Conservation (phyloP, 179 eudicot species). For the Beta lomatogona region DNA sequence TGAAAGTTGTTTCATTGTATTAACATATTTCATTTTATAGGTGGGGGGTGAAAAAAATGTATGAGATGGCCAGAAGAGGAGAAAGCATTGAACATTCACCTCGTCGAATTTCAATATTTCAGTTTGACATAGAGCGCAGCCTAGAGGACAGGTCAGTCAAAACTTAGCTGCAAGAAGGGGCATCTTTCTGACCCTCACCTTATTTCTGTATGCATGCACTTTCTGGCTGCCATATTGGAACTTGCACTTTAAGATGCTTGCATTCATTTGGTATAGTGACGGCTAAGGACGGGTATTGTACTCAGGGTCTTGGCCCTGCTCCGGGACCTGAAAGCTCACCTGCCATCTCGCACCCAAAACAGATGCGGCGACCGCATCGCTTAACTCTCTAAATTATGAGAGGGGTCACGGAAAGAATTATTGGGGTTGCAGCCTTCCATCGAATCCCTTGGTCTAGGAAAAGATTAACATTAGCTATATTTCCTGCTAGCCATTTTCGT, state of each 20-base stretch:
- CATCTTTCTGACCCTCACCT: not conserved
- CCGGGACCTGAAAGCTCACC: too few relatives aligned
- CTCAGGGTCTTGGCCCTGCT: too few relatives aligned
- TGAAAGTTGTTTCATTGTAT: not conserved
- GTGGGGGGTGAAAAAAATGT: slow-evolving; percentile 94
- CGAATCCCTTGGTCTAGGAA: too few relatives aligned
- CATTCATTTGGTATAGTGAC: not conserved
- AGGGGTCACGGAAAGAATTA: too few relatives aligned
- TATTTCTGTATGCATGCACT: not conserved
- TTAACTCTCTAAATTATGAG: too few relatives aligned
- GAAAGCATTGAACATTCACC: slow-evolving; percentile 97
- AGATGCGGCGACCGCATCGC: too few relatives aligned
- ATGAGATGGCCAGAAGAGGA: slow-evolving; percentile 97
- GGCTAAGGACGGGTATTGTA: too few relatives aligned
- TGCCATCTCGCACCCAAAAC: too few relatives aligned
- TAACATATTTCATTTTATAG: slow-evolving; percentile 29
- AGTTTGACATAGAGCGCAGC: slow-evolving; percentile 87
- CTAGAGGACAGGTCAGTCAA: slow-evolving; percentile 81
- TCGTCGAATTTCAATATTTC: slow-evolving; percentile 82
- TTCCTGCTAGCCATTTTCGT: too few relatives aligned
- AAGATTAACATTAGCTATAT: too few relatives aligned
- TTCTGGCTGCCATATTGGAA: not conserved
- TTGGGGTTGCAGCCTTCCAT: too few relatives aligned
- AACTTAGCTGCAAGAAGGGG: not conserved
- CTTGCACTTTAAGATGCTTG: not conserved